A percentile compares a stretch with the other conserved stretches of the same genome.
Evolutionary conservation across 352 stramenopile genomes (phyloP).

Genomic region (Pseudoperonospora humuli): DNA sequence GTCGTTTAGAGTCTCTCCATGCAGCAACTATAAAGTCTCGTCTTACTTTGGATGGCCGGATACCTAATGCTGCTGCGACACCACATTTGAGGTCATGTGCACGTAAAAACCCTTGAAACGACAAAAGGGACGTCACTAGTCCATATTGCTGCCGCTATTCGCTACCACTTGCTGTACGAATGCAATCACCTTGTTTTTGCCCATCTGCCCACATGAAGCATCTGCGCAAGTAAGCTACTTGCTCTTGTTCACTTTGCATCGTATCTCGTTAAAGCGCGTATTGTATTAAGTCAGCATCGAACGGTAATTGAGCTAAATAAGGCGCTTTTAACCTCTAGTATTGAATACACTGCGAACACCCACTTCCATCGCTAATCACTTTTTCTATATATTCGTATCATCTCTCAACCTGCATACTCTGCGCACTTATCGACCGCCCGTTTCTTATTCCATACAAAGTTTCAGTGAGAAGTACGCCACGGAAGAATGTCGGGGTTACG

Average conservation of each 20-base stretch:
- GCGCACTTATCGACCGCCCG: constrained; percentile 8
- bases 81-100: constrained; percentile 57
- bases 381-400: neutral
- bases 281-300: too few relatives aligned
- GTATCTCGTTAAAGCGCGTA: too few relatives aligned
- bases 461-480: constrained; percentile 12
- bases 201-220: too few relatives aligned
- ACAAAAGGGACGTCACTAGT: too few relatives aligned
- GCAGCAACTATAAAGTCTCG: too few relatives aligned
- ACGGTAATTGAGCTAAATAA: too few relatives aligned
- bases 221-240: too few relatives aligned
- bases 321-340: neutral
- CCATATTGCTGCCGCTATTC: too few relatives aligned
- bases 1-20: too few relatives aligned
- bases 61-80: constrained; percentile 50
- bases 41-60: constrained; percentile 56
- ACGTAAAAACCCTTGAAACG: constrained; percentile 19
- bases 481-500: constrained; percentile 18
- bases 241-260: too few relatives aligned
- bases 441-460: constrained; percentile 8
- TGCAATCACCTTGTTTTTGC: too few relatives aligned
- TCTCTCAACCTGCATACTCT: neutral
- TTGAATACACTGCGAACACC: neutral
- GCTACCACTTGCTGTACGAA: too few relatives aligned
- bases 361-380: neutral